A percentile compares a stretch with the other conserved stretches of the same genome.
Evolutionary conservation across 2,329 filamentous ascomycete genomes (phyloP).

Genomic region (Sporothrix dimorphospora): DNA sequence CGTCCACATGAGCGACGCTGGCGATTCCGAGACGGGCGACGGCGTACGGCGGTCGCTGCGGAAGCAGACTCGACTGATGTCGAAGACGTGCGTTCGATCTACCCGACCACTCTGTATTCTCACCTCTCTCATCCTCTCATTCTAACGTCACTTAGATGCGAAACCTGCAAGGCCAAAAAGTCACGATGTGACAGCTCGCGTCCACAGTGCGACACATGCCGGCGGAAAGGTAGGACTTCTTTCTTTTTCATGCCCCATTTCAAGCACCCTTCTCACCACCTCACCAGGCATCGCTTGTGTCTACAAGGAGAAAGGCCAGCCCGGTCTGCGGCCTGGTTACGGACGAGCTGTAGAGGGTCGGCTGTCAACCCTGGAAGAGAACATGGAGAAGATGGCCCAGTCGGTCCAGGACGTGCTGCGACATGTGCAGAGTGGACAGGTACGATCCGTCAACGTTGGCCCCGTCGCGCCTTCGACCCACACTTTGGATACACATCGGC

Average conservation of each 20-base stretch:
- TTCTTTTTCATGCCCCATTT: not conserved
- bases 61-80: conserved; percentile 21
- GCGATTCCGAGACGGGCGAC: conserved; percentile 5
- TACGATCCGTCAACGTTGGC: not conserved
- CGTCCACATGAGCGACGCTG: not conserved
- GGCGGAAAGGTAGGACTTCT: conserved; percentile 22
- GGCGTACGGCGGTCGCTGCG: not conserved
- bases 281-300: conserved; percentile 23
- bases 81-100: conserved; percentile 12
- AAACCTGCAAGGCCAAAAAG: conserved; percentile 32
- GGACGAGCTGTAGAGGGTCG: conserved; percentile 31
- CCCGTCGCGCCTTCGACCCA: not conserved
- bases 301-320: conserved; percentile 31
- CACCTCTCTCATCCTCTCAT: not conserved
- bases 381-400: conserved; percentile 25
- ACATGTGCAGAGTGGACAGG: conserved; percentile 1
- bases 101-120: not conserved
- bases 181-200: conserved; percentile 31
- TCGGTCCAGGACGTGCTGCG: conserved; percentile 26
- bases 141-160: conserved; percentile 18
- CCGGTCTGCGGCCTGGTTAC: conserved; percentile 31
- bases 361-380: conserved; percentile 27
- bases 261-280: not conserved
- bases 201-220: conserved; percentile 27
- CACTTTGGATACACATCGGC: not conserved